Conservation (phyloP, 768 basidiomycete genomes). For the Phanerodontia chrysosporium region DNA sequence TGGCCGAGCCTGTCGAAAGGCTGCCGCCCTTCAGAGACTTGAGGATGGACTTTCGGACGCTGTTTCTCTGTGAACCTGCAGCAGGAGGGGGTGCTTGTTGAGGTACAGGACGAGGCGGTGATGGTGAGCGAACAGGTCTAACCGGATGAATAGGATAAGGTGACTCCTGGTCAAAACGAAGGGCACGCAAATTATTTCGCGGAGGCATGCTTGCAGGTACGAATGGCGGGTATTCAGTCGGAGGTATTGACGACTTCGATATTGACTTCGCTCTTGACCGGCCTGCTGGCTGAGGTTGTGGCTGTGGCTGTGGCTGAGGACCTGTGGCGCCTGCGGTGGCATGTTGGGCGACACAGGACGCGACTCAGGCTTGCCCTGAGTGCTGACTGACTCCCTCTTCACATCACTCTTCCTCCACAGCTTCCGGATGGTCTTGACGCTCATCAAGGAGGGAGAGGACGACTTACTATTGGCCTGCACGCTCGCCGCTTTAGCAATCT, state of each 20-base stretch:
- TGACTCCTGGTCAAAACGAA: constrained; percentile 72
- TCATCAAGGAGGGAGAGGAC: constrained; percentile 52
- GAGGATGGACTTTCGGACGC: constrained; percentile 65
- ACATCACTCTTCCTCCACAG: constrained; percentile 76
- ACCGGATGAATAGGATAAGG: constrained; percentile 49
- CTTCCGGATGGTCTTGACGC: constrained; percentile 69
- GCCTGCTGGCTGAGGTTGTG: constrained; percentile 8
- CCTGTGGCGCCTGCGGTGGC: constrained; percentile 1
- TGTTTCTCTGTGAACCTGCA: constrained; percentile 36
- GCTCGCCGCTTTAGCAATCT: constrained; percentile 20
- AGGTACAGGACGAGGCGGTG: constrained; percentile 2
- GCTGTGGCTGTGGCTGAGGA: neutral
- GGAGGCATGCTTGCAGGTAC: constrained; percentile 22
- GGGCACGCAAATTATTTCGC: constrained; percentile 36
- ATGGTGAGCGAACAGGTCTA: constrained; percentile 19
- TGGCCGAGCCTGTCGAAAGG: constrained; percentile 15
- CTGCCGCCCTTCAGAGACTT: constrained; percentile 53
- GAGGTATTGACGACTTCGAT: constrained; percentile 9
- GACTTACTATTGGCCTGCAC: constrained; percentile 19
- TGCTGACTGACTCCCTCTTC: constrained; percentile 24
- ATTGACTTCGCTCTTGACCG: constrained; percentile 13
- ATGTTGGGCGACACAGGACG: constrained; percentile 23
- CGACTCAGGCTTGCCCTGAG: constrained; percentile 15
- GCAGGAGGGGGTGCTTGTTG: constrained; percentile 19
- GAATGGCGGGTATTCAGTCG: constrained; percentile 16